Percentiles rank a stretch among this genome's conserved stretches.
Conservation (phyloP, 1,139 yeast genomes). For the Sugiyamaella pinicola region DNA sequence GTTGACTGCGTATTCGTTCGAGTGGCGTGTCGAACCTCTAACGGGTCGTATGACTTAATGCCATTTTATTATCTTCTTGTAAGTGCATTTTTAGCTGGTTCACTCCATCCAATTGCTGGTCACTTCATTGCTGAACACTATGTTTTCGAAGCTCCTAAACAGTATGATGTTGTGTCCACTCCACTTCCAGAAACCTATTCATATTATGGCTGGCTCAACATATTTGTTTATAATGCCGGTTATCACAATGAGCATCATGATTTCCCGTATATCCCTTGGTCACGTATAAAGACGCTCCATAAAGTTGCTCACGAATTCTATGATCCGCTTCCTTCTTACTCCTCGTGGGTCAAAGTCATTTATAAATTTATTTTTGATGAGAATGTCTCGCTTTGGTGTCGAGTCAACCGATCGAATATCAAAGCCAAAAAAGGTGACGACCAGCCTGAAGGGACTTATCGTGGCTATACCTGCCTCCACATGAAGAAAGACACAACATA, state of each 20-base stretch:
- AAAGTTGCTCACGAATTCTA: constrained; percentile 78
- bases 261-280: constrained; percentile 92
- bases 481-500: too few species aligned
- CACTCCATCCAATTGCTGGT: constrained; percentile 92
- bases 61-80: constrained; percentile 67
- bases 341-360: constrained; percentile 78
- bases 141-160: constrained; percentile 61
- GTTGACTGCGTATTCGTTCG: constrained; percentile 61
- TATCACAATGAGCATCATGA: constrained; percentile 95
- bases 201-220: constrained; percentile 78
- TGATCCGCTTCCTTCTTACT: constrained; percentile 74
- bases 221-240: constrained; percentile 88
- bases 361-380: constrained; percentile 71
- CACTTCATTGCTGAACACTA: constrained; percentile 95
- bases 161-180: constrained; percentile 38
- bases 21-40: constrained; percentile 43
- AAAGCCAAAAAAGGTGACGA: constrained; percentile 19
- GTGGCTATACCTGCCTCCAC: background rate
- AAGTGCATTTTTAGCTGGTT: constrained; percentile 86
- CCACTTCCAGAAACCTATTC: constrained; percentile 80
- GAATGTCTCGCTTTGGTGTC: constrained; percentile 71
- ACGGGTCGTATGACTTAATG: constrained; percentile 69
- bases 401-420: constrained; percentile 61
- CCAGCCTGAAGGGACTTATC: constrained; percentile 8
- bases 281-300: constrained; percentile 67